phyloP scores from a whole-genome alignment of 2,329 filamentous ascomycete genomes.

The Pseudonectria foliicola region DNA sequence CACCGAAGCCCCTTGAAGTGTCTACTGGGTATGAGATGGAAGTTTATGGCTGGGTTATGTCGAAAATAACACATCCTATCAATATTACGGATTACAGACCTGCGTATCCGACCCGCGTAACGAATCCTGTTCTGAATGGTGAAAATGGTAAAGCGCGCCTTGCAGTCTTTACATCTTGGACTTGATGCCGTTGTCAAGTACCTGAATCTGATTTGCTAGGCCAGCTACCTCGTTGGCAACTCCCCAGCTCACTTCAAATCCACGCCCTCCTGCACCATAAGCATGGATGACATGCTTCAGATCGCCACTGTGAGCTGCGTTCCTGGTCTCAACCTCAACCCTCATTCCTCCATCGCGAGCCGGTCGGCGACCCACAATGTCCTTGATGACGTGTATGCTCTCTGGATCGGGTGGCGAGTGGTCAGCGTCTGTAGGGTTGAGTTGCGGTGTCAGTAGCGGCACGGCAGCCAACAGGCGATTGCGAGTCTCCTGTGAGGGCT shows the following conservation, averaged over 20 bases:
- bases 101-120: no score
- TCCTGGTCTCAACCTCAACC: constrained; percentile 19
- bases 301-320: constrained; percentile 1
- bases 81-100: no score
- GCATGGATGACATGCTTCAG: constrained; percentile 39
- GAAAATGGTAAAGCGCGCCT: no score
- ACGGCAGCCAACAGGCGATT: constrained; percentile 17
- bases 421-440: no score
- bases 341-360: constrained; percentile 42
- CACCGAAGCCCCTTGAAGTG: constrained; percentile 20
- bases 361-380: constrained; percentile 40
- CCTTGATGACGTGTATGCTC: constrained; percentile 35
- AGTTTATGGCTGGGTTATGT: no score
- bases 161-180: no score
- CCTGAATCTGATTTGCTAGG: constrained; percentile 6
- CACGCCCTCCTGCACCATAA: constrained; percentile 55
- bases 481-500: constrained; percentile 41
- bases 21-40: no score
- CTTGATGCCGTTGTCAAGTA: no score
- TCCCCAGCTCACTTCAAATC: constrained; percentile 55
- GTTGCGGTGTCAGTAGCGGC: neutral
- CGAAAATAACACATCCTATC: no score
- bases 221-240: constrained; percentile 42
- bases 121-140: no score
- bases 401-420: constrained; percentile 3